Evolutionary conservation across 768 basidiomycete species (phyloP).

Genomic region (Amanita phalloides): DNA sequence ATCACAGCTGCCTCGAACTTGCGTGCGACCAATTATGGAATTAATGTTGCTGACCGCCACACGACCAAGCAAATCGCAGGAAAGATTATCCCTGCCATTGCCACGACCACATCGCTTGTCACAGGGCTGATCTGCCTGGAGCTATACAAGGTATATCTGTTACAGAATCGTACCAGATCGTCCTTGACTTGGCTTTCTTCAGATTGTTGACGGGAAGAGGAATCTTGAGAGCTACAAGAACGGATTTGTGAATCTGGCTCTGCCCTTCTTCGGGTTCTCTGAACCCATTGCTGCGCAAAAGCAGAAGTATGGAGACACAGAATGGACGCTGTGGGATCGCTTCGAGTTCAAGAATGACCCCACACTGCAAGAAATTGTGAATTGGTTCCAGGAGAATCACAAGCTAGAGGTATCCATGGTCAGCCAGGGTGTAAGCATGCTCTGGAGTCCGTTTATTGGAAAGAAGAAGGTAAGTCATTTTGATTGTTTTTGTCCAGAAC

Average conservation of each 20-base stretch:
- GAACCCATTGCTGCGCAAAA: slow-evolving; percentile 90
- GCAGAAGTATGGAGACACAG: slow-evolving; percentile 75
- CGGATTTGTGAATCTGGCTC: slow-evolving; percentile 93
- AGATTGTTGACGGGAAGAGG: slow-evolving; percentile 94
- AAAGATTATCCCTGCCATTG: slow-evolving; percentile 98
- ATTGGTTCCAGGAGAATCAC: slow-evolving; percentile 78
- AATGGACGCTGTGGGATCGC: slow-evolving; percentile 99
- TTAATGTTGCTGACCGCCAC: slow-evolving; percentile 78
- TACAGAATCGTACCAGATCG: background rate
- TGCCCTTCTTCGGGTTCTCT: slow-evolving; percentile 99
- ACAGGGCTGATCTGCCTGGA: slow-evolving; percentile 95
- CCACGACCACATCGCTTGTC: slow-evolving; percentile 94
- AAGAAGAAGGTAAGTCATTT: slow-evolving; percentile 72
- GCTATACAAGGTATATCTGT: slow-evolving; percentile 74
- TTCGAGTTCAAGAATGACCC: slow-evolving; percentile 89
- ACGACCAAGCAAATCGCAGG: slow-evolving; percentile 96
- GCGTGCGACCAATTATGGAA: slow-evolving; percentile 91
- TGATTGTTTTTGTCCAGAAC: background rate
- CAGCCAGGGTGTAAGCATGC: slow-evolving; percentile 94
- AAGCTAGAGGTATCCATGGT: slow-evolving; percentile 91
- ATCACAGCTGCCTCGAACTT: slow-evolving; percentile 97
- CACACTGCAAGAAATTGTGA: slow-evolving; percentile 73
- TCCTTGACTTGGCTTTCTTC: background rate
- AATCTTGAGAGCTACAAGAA: slow-evolving; percentile 96
- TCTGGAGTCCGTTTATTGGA: slow-evolving; percentile 91